Conservation (phyloP, 768 basidiomycete species). For the Mycena polygramma region DNA sequence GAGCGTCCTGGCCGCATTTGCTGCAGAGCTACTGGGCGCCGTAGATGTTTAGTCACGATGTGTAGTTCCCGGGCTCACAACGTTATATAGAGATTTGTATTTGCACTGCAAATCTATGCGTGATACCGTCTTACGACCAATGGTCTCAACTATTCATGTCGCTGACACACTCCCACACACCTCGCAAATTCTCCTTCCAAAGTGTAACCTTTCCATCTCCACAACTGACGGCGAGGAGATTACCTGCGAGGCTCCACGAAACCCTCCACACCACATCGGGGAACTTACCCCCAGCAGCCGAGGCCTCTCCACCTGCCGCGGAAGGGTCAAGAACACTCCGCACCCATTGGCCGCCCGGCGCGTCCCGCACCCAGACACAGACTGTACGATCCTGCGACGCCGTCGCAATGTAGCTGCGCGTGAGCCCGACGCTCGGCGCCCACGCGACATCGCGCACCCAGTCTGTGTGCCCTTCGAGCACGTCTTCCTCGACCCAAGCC, state of each 20-base stretch:
- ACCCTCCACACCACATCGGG: conserved; percentile 99
- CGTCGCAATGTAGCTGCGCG: conserved; percentile 95
- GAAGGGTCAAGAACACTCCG: conserved; percentile 86
- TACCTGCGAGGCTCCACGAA: conserved; percentile 97
- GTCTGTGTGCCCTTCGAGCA: conserved; percentile 92
- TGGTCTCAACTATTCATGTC: conserved; percentile 85
- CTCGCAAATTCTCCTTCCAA: conserved; percentile 98
- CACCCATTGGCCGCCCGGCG: conserved; percentile 79
- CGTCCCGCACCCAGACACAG: conserved; percentile 91
- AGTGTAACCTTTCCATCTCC: conserved; percentile 98
- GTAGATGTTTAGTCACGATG: conserved; percentile 7
- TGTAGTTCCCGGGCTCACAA: background rate
- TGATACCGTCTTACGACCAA: background rate
- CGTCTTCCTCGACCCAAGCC: conserved; percentile 92
- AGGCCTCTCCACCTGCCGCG: conserved; percentile 58
- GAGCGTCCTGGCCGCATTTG: conserved; percentile 30
- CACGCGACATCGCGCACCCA: conserved; percentile 99
- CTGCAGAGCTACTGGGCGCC: conserved; percentile 13
- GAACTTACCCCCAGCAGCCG: conserved; percentile 80
- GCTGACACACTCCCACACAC: conserved; percentile 97
- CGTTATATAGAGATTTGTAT: no score
- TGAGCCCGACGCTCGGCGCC: conserved; percentile 97
- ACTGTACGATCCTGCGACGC: conserved; percentile 96
- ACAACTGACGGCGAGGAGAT: conserved; percentile 95
- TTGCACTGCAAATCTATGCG: conserved; percentile 9